Evolutionary conservation across 2,329 filamentous ascomycete genomes (phyloP).

Genomic region (Claviceps maximensis): DNA sequence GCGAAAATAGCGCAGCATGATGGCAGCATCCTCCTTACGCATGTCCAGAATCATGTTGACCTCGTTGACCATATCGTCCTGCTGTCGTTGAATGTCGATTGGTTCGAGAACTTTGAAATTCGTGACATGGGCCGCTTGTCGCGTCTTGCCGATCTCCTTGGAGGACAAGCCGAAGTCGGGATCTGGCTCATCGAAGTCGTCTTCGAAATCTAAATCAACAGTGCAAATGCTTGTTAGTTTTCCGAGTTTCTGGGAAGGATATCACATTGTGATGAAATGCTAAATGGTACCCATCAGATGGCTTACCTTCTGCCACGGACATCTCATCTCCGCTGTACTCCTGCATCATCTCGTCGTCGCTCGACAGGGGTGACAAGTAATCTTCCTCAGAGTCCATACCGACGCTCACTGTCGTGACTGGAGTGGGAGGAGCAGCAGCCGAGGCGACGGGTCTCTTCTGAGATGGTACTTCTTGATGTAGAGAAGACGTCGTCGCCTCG

Average conservation of each 20-base stretch:
- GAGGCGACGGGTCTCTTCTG: conserved; percentile 46
- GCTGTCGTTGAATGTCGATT: conserved; percentile 68
- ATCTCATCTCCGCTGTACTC: conserved; percentile 67
- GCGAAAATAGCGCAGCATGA: conserved; percentile 73
- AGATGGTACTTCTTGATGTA: conserved; percentile 26
- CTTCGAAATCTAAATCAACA: conserved; percentile 36
- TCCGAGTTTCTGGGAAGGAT: too few relatives aligned
- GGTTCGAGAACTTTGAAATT: conserved; percentile 74
- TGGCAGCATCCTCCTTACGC: conserved; percentile 78
- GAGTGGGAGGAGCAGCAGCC: conserved; percentile 44
- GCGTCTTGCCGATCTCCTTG: conserved; percentile 56
- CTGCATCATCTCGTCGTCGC: conserved; percentile 56
- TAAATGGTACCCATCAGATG: background rate
- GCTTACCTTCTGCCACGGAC: conserved; percentile 37
- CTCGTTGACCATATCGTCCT: conserved; percentile 75
- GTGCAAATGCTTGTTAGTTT: background rate
- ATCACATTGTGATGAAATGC: too few relatives aligned
- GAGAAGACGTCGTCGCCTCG: conserved; percentile 46
- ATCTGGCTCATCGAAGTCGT: conserved; percentile 43
- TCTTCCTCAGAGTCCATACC: conserved; percentile 95
- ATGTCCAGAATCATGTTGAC: conserved; percentile 86
- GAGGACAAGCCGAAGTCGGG: conserved; percentile 36
- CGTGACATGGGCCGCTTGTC: conserved; percentile 67
- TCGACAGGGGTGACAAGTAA: conserved; percentile 74
- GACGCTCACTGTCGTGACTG: conserved; percentile 38